Evolutionary conservation across 202 grass and related monocot genomes (phyloP), one percentile per base, ranked within the genome.

Genomic region (Alloteropsis angusta): DNA sequence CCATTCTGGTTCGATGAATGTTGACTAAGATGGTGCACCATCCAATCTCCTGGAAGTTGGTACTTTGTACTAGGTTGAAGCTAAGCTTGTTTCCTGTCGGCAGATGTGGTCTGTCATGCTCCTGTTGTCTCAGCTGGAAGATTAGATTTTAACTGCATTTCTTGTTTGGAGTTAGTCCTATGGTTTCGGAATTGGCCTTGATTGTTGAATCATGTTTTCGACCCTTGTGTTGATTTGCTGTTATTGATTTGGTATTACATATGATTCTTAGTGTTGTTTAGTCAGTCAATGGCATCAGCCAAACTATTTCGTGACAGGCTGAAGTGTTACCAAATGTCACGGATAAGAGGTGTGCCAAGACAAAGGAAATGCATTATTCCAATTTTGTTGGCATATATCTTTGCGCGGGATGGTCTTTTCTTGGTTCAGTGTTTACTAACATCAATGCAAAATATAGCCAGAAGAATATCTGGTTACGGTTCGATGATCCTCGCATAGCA

Each of bases 1-100:
- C 82, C 90, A 96, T 68, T 87, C 86, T 7, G 75, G 87, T 22
- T 84, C 59, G 14, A 99, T 96, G 92, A 80, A 99, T 82, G 86
- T 89, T 5, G 87, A 87, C 43, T 96, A 91, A 85, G 64, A 62
- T 68, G 61, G 17, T 56, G 55, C 30, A 48, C 22, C 38, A 49
- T 46, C 11, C 28, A 23, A 11, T 64, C 26, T 8, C 2, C 4
- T 83, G 0, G 74, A 73, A 48, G 64, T 64, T 45, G 13, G 13
- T 43, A 17, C 5, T 64, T 45, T 9, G 13, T 43, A 17, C 5
- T 69, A 4, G 7, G 76, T 64, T 37, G 79, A 65, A 71, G 19
- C 42, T 18, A 53, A 71, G 44, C 25, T 80, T 89, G 37, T 77
- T 77, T 83, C 59, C 37, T 78, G 26, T 77, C 21, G 1, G 17